Percentiles rank a stretch among this genome's conserved stretches.
Evolutionary conservation across 73 alveolate genomes (phyloP).

Genomic region (Urostyla sp.): DNA sequence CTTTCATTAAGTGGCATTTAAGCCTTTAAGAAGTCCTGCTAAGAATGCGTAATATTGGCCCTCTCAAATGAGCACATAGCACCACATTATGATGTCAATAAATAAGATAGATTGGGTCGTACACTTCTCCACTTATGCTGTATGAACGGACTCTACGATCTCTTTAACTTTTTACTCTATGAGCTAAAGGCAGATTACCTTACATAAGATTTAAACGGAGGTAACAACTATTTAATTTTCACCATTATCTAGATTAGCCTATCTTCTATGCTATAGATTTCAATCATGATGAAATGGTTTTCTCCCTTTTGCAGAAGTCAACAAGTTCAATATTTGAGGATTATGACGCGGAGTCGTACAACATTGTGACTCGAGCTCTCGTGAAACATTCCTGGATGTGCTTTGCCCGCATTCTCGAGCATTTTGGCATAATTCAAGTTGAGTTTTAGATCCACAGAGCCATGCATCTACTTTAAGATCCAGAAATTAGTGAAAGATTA

Average conservation of each 20-base stretch:
- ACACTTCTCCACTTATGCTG: slow-evolving; percentile 53
- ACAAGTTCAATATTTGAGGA: neutral
- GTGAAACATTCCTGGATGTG: slow-evolving; percentile 53
- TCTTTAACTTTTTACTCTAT: neutral
- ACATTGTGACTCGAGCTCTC: slow-evolving; percentile 1
- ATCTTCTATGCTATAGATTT: slow-evolving; percentile 51
- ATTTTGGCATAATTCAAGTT: slow-evolving; percentile 8
- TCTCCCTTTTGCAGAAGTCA: neutral
- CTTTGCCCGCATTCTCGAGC: neutral
- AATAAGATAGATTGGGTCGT: slow-evolving; percentile 66
- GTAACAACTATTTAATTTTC: too few relatives aligned
- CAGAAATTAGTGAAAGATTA: slow-evolving; percentile 3
- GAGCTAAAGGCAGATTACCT: slow-evolving; percentile 12
- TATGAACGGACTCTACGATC: slow-evolving; percentile 33
- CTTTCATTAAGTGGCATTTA: slow-evolving; percentile 2
- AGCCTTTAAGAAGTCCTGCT: neutral
- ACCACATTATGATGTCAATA: slow-evolving; percentile 7
- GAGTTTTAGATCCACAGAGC: slow-evolving; percentile 19
- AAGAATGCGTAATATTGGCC: slow-evolving; percentile 8
- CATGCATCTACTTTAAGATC: slow-evolving; percentile 17
- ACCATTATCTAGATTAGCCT: too few relatives aligned
- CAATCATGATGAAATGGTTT: neutral
- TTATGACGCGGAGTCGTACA: neutral
- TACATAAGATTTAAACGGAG: slow-evolving; percentile 41
- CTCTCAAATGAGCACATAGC: neutral